Conservation (phyloP, 257 asterid genomes). For the Gardenia jasminoides region DNA sequence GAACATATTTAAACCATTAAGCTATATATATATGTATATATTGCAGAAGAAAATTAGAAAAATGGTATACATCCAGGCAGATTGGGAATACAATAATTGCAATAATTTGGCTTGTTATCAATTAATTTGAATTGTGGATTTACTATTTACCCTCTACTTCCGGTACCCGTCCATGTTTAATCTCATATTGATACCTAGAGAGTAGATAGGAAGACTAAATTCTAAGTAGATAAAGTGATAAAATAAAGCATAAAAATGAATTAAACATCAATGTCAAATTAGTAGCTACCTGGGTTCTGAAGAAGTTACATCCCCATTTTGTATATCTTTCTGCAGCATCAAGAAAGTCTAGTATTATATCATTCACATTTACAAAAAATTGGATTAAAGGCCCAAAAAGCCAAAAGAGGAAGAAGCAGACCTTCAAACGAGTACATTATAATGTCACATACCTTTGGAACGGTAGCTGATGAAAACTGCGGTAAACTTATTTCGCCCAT, state of each 20-base stretch:
- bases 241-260: neutral
- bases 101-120: neutral
- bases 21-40: too few species aligned
- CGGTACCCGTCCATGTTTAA: neutral
- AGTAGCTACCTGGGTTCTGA: constrained; percentile 41
- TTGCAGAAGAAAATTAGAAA: too few species aligned
- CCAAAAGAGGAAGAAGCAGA: neutral
- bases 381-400: neutral
- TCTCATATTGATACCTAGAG: neutral
- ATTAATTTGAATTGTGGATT: neutral
- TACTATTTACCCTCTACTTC: neutral
- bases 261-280: neutral
- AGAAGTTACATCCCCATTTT: constrained; percentile 16
- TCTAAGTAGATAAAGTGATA: neutral
- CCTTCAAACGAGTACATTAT: neutral
- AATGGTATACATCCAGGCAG: neutral
- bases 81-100: neutral
- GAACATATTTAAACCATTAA: too few species aligned
- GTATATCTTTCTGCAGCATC: constrained; percentile 32
- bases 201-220: neutral
- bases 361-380: neutral
- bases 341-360: neutral
- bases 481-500: constrained; percentile 53
- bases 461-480: constrained; percentile 79
- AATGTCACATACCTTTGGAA: constrained; percentile 62